phyloP scores from a whole-genome alignment of 2,329 filamentous ascomycete genomes.

The Pestalotiopsis sp. region DNA sequence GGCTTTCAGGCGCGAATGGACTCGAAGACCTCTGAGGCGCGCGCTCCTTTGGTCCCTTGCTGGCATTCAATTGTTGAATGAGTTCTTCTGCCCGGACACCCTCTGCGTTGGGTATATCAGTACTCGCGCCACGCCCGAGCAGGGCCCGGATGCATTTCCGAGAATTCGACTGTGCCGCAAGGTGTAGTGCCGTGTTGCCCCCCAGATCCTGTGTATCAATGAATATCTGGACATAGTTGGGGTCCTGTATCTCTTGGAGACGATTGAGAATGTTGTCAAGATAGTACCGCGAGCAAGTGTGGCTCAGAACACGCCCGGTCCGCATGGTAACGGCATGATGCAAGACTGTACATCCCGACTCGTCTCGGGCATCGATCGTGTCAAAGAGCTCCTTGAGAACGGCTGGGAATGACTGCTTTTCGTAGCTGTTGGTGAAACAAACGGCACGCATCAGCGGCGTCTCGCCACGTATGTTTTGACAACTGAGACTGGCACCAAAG shows the following conservation, averaged over 20 bases:
- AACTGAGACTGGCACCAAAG: conserved; percentile 74
- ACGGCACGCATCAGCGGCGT: conserved; percentile 94
- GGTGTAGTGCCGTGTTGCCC: conserved; percentile 82
- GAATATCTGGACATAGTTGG: conserved; percentile 74
- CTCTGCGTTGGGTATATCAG: conserved; percentile 79
- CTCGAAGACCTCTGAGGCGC: conserved; percentile 76
- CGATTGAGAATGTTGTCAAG: conserved; percentile 88
- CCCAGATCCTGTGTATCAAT: conserved; percentile 83
- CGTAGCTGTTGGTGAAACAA: conserved; percentile 95
- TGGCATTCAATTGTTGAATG: conserved; percentile 74
- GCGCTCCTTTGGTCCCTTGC: conserved; percentile 58
- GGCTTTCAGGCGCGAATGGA: conserved; percentile 66
- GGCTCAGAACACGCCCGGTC: conserved; percentile 77
- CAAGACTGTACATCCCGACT: conserved; percentile 83
- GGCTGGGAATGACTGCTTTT: conserved; percentile 86
- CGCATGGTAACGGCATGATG: conserved; percentile 93
- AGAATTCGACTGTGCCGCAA: conserved; percentile 79
- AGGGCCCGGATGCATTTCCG: conserved; percentile 85
- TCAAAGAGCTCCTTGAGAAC: conserved; percentile 83
- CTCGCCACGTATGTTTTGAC: conserved; percentile 74
- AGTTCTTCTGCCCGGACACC: conserved; percentile 85
- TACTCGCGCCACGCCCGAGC: conserved; percentile 78
- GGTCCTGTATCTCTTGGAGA: conserved; percentile 76
- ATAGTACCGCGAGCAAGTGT: conserved; percentile 90
- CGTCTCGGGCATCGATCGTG: conserved; percentile 80